A percentile compares a stretch with the other conserved stretches of the same genome.
phyloP scores from a whole-genome alignment of 2,329 filamentous ascomycete species.

The Cryphonectria naterciae region DNA sequence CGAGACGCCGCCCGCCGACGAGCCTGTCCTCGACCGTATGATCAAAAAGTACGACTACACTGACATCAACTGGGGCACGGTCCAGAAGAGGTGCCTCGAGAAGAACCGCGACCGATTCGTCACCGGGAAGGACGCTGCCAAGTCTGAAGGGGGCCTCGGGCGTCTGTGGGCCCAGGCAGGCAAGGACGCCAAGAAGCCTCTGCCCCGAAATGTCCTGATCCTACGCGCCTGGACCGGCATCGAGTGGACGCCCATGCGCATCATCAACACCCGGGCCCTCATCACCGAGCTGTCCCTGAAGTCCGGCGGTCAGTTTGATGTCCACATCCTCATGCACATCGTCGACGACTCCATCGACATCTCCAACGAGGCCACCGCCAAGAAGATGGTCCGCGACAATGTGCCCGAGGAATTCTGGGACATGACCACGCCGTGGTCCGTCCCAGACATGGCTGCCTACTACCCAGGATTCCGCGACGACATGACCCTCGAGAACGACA shows the following conservation, averaged over 20 bases:
- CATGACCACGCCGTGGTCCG: slow-evolving; percentile 78
- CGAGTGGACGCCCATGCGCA: slow-evolving; percentile 76
- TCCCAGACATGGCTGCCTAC: slow-evolving; percentile 72
- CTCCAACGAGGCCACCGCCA: slow-evolving; percentile 60
- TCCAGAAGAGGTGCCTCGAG: slow-evolving; percentile 69
- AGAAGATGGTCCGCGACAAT: slow-evolving; percentile 54
- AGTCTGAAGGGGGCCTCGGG: slow-evolving; percentile 20
- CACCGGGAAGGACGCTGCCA: slow-evolving; percentile 34
- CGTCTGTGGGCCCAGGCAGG: slow-evolving; percentile 26
- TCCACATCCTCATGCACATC: slow-evolving; percentile 79
- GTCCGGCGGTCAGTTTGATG: slow-evolving; percentile 79
- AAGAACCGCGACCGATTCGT: slow-evolving; percentile 69
- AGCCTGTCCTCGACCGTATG: slow-evolving; percentile 54
- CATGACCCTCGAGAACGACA: slow-evolving; percentile 60
- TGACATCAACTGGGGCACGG: slow-evolving; percentile 68
- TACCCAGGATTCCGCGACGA: slow-evolving; percentile 77
- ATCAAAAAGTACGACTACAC: slow-evolving; percentile 59
- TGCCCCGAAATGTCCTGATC: slow-evolving; percentile 69
- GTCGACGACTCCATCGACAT: slow-evolving; percentile 66
- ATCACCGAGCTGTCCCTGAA: slow-evolving; percentile 76
- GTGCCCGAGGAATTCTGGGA: slow-evolving; percentile 58
- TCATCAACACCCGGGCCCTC: slow-evolving; percentile 77
- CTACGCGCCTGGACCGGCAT: slow-evolving; percentile 78
- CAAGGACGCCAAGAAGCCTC: slow-evolving; percentile 25
- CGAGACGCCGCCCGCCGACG: slow-evolving; percentile 63